Evolutionary conservation across 768 basidiomycete genomes (phyloP), one percentile per base, ranked within the genome.

Genomic region (Leccinellum albellum): DNA sequence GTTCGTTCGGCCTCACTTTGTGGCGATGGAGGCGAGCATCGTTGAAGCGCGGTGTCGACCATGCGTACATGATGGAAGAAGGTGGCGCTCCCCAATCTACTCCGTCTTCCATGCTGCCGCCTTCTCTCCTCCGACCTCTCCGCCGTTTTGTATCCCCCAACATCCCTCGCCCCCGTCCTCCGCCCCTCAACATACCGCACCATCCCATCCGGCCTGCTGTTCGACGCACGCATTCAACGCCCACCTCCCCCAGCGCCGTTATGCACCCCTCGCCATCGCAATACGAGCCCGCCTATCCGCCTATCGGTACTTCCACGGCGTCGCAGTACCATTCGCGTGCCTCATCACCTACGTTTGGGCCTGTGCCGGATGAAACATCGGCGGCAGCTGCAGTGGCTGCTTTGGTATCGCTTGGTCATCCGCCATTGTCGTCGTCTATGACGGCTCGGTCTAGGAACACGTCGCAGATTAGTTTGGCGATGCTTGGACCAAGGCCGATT

Each of bases 401-500:
- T 32, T 28, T 54, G 55, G 20, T 56, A 62, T 60, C 61, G 66
- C 73, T 67, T 65, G 74, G 71, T 47, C 56, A 70, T 13, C 70
- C 76, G 56, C 74, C 75, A 40, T 10, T 40, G 23, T 68, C 81
- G 50, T 74, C 82, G 53, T 78, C 81, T 26, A 57, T 68, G 50
- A 58, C 53, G 3, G 74, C 82, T 50, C 81, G 88, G 15, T 89
- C 88, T 61, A 76, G 85, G 61, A 89, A 88, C 60, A 76, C 78
- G 8, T 89, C 87, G 4, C 81, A 84, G 69, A 79, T 84, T 68
- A 89, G 80, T 66, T 66, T 89, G 40, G 76, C 82, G 35, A 76
- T 74, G n/a, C 66, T 83, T 57, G 72, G 77, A 31, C 77, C 86
- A 44, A 77, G 85, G 51, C 76, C 74, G 52, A 61, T 57, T 50